These are phyloP conservation scores for Ogataea paraovalis DNA, from an alignment of 805 yeast species.

Conservation along the genomic window DNA sequence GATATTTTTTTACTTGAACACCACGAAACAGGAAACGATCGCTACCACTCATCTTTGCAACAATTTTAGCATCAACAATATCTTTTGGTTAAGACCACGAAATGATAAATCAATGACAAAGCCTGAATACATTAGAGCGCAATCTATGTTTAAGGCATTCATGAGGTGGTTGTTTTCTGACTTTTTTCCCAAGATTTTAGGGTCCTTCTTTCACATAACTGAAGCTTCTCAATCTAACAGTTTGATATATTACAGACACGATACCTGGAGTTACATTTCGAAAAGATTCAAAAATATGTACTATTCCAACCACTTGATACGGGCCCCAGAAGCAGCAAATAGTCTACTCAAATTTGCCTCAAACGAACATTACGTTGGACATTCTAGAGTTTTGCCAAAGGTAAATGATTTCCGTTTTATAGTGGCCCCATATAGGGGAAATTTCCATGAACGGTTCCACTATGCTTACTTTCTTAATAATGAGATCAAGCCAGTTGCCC, in stretches of 20 bases:
- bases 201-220: slow-evolving; percentile 63
- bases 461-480: slow-evolving; percentile 34
- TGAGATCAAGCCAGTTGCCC: slow-evolving; percentile 41
- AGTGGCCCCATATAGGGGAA: slow-evolving; percentile 46
- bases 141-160: slow-evolving; percentile 36
- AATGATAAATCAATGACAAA: slow-evolving; percentile 29
- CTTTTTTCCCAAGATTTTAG: slow-evolving; percentile 45
- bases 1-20: slow-evolving; percentile 36
- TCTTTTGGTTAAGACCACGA: slow-evolving; percentile 51
- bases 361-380: slow-evolving; percentile 35
- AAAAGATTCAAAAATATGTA: slow-evolving; percentile 42
- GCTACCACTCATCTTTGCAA: slow-evolving; percentile 30
- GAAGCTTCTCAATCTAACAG: slow-evolving; percentile 41
- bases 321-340: slow-evolving; percentile 12
- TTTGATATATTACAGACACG: slow-evolving; percentile 52
- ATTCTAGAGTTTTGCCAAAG: slow-evolving; percentile 57
- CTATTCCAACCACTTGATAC: slow-evolving; percentile 33
- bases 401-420: slow-evolving; percentile 54
- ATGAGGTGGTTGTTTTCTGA: slow-evolving; percentile 54
- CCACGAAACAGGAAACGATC: slow-evolving; percentile 36
- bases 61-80: slow-evolving; percentile 38
- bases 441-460: slow-evolving; percentile 30
- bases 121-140: slow-evolving; percentile 40
- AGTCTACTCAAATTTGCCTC: slow-evolving; percentile 13
- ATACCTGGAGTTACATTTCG: slow-evolving; percentile 48